Base-by-base conservation (phyloP, 108 stramenopile genomes). In the Epithemia pelagica region DNA sequence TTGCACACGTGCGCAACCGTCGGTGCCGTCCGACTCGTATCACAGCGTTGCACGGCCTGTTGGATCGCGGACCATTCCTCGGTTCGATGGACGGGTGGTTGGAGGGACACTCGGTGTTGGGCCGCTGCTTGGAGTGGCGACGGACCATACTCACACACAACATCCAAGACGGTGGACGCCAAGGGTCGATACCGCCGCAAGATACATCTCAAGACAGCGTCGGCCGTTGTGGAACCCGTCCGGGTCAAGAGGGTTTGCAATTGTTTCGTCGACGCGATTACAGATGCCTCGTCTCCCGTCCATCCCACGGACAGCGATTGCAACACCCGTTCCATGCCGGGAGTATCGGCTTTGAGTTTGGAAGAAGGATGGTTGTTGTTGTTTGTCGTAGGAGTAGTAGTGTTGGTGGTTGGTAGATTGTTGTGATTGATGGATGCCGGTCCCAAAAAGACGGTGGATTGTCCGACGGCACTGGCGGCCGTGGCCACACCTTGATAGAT, bases 1-100 rank as follows among this genome's bases (percentile, higher is more conserved):
- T 94, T 94, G 64, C 88, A 89, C 23, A 90, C 80, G 58, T 94
- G 85, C 0, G 92, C 92, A 23, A 91, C 84, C 19, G 76, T 69
- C 0, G 88, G 83, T 21, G 74, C 84, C 2, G 75, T 57, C 1
- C 64, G 28, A 1, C 77, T 66, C 18, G 68, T 26, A 59, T 82
- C 75, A 64, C 92, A 94, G n/a, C 54, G 37, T 18, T 65, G 66
- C 18, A 85, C 86, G 20, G 88, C 80, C 54, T 72, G 55, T 64
- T 78, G 85, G 32, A 92, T 84, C 37, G 37, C 15, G 15, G 5
- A 5, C 5, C 15, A 10, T 5, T 46, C 37, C 30, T 25, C 37
- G 28, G 18, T 57, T 21, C 28, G 52, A 10, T 5, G 15, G 30
- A 67, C 59, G 8, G 91, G 78, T 21, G 22, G 19, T 31, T 62